These are phyloP conservation scores for Williopsis jadinii DNA, from an alignment of 1,139 yeast species.

Conservation along the genomic window DNA sequence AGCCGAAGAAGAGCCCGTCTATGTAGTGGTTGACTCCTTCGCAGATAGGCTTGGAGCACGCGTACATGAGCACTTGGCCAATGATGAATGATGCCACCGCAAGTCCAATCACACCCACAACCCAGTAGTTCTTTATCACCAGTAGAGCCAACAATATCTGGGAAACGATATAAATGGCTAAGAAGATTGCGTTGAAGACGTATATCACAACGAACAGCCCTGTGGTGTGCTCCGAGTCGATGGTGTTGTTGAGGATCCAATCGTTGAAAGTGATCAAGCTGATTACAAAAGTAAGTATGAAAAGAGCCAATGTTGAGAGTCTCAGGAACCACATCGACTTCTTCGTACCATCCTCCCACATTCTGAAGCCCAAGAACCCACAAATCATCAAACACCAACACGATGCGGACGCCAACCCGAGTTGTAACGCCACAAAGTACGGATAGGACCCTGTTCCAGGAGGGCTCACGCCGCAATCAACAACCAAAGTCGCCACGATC, in stretches of 20 bases:
- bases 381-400: constrained; percentile 64
- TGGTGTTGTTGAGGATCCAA: constrained; percentile 40
- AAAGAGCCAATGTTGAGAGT: constrained; percentile 41
- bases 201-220: constrained; percentile 66
- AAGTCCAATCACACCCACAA: constrained; percentile 69
- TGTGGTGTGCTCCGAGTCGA: constrained; percentile 42
- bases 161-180: constrained; percentile 56
- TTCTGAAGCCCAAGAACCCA: constrained; percentile 77
- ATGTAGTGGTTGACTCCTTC: constrained; percentile 71
- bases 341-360: constrained; percentile 90
- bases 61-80: constrained; percentile 74
- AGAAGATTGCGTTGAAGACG: constrained; percentile 59
- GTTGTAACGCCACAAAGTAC: constrained; percentile 76
- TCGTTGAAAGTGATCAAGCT: constrained; percentile 65
- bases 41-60: constrained; percentile 60
- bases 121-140: constrained; percentile 76
- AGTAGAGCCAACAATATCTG: constrained; percentile 66
- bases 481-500: constrained; percentile 60
- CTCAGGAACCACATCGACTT: constrained; percentile 55
- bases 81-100: constrained; percentile 70
- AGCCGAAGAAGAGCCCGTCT: constrained; percentile 84
- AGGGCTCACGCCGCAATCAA: constrained; percentile 90
- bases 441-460: constrained; percentile 72
- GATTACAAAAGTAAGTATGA: constrained; percentile 58
- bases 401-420: constrained; percentile 65